phyloP scores from a whole-genome alignment of 73 alveolate genomes.

The Paraurostyla sp. region DNA sequence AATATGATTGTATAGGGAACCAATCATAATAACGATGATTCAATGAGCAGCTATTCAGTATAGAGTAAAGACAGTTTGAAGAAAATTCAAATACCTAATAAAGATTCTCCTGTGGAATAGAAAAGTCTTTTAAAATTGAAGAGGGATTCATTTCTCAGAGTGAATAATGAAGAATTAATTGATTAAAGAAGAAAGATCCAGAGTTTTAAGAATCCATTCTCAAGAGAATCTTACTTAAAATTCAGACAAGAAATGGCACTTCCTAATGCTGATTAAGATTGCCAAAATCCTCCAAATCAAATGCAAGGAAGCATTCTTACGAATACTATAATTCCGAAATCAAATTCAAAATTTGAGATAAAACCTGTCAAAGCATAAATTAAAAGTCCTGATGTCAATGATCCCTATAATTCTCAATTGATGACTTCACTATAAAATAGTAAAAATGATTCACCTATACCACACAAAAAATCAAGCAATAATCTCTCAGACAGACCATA shows the following conservation, averaged over 20 bases:
- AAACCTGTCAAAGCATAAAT: slow-evolving; percentile 35
- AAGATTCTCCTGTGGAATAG: background rate
- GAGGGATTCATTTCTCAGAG: background rate
- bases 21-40: background rate
- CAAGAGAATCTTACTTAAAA: slow-evolving; percentile 17
- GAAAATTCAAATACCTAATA: background rate
- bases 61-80: background rate
- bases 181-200: background rate
- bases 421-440: no score
- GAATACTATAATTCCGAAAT: no score
- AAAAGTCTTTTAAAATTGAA: background rate
- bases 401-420: no score
- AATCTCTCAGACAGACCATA: background rate
- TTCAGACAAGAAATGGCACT: background rate
- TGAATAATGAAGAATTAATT: background rate
- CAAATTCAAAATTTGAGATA: background rate
- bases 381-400: no score
- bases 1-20: no score
- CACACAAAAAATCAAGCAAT: background rate
- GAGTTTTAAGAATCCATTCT: slow-evolving; percentile 20
- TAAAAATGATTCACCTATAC: background rate
- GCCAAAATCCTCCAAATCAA: no score
- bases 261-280: background rate
- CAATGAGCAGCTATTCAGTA: background rate
- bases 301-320: no score